Percentiles rank a stretch among this genome's conserved stretches.
phyloP scores from a whole-genome alignment of 176 grass and related monocot species.

The Carex pumila region DNA sequence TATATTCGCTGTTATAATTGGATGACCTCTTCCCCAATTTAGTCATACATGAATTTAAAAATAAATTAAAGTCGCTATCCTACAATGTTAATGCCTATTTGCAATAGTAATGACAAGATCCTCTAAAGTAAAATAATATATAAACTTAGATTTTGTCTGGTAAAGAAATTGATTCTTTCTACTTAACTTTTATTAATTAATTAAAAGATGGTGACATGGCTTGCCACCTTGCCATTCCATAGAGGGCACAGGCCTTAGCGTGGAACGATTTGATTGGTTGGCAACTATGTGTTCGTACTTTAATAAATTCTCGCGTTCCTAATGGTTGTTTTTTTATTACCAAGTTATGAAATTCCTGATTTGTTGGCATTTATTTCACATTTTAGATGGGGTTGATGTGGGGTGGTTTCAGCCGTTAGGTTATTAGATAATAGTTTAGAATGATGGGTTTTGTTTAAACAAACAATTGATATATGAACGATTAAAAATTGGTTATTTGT shows the following conservation, averaged over 20 bases:
- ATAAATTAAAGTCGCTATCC: too few species aligned
- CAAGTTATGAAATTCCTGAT: not conserved
- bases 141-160: not conserved
- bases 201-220: conserved; percentile 13
- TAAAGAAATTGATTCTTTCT: not conserved
- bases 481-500: not conserved
- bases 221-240: conserved; percentile 33
- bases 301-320: conserved; percentile 10
- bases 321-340: conserved; percentile 11
- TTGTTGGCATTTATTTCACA: not conserved
- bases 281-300: not conserved
- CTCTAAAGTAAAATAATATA: not conserved
- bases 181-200: not conserved
- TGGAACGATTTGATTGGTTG: conserved; percentile 11
- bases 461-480: not conserved
- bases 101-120: not conserved
- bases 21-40: too few species aligned
- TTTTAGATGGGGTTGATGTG: not conserved
- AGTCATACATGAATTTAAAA: too few species aligned
- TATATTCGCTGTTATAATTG: too few species aligned
- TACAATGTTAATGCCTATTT: not conserved
- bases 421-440: not conserved
- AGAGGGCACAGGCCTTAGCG: not conserved
- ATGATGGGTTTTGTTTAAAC: not conserved
- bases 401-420: not conserved